Evolutionary conservation across 2,329 filamentous ascomycete genomes (phyloP), one percentile per base, ranked within the genome.

Genomic region (Falciphora oryzae): DNA sequence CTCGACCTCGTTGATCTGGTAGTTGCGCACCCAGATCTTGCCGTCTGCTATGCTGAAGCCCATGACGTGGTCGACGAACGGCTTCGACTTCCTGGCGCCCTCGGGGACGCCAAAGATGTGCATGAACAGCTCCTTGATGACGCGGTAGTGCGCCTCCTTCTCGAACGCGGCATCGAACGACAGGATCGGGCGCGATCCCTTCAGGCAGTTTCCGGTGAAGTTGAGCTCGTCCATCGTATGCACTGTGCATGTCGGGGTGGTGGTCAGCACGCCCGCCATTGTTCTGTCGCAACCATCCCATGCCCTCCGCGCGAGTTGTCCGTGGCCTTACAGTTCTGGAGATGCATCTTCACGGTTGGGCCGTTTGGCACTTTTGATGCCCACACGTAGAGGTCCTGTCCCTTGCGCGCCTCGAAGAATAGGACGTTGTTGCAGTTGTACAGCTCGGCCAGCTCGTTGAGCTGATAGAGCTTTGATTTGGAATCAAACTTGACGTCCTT

Each of bases 401-500:
- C 91, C 78, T 98, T 99, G 66, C 93, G 85, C 59, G 93, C 93
- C 80, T 99, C 94, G 75, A 97, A 96, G 80, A 97, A 99, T 67
- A 97, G 84, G 66, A 93, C 85, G 75, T 93, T 91, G 79, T 94
- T 94, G 85, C 90, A 94, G 75, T 92, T 93, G 81, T 93, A 92
- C 35, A 94, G 83, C 69, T 89, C 86, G 53, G 85, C 85, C 57
- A 80, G 73, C 72, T 93, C 91, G 78, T 95, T 95, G 63, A 96
- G 85, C 74, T 90, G 82, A 83, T 87, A 84, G 70, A 93, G 84
- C 81, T 95, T 93, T 53, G 91, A 93, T 80, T 98, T 98, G 63
- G 92, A 95, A 77, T 99, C 95, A 69, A 97, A 91, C 79, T 99
- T 99, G 71, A 91, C 92, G 75, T 99, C 95, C 80, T 96, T 97